Conservation (phyloP, 345 rosid species). For the Boechera stricta region DNA sequence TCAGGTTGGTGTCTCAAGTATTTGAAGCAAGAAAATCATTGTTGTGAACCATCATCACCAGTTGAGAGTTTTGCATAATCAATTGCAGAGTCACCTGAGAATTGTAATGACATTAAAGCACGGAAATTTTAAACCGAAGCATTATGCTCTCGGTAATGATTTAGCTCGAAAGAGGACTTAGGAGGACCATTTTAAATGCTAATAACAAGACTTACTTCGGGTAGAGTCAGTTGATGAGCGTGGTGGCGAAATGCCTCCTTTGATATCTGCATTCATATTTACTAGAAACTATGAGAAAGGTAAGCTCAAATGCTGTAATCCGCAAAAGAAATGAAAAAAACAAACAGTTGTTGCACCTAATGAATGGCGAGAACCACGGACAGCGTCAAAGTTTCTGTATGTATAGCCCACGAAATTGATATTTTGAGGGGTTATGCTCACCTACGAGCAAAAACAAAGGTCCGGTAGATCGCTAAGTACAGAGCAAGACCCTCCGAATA, state of each 20-base stretch:
- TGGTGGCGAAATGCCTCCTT: constrained; percentile 47
- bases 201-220: constrained; percentile 51
- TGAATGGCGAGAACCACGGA: constrained; percentile 60
- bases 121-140: not conserved
- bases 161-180: not conserved
- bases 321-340: constrained; percentile 2
- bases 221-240: constrained; percentile 55
- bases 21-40: constrained; percentile 11
- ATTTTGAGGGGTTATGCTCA: constrained; percentile 61
- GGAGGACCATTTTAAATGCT: not conserved
- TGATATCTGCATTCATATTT: constrained; percentile 48
- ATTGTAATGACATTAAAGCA: constrained; percentile 18
- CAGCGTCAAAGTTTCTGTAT: constrained; percentile 84
- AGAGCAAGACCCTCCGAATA: constrained; percentile 1
- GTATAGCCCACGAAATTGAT: constrained; percentile 92
- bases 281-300: constrained; percentile 9
- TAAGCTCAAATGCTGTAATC: not conserved
- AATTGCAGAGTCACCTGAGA: constrained; percentile 68
- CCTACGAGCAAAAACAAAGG: constrained; percentile 50
- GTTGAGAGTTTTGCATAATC: constrained; percentile 53
- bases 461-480: constrained; percentile 8
- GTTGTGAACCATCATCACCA: constrained; percentile 40
- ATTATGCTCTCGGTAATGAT: not conserved
- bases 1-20: not conserved
- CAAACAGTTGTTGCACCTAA: constrained; percentile 52